These are phyloP conservation scores for Erysiphe neolycopersici DNA, from an alignment of 2,329 filamentous ascomycete species.

Conservation along the genomic window DNA sequence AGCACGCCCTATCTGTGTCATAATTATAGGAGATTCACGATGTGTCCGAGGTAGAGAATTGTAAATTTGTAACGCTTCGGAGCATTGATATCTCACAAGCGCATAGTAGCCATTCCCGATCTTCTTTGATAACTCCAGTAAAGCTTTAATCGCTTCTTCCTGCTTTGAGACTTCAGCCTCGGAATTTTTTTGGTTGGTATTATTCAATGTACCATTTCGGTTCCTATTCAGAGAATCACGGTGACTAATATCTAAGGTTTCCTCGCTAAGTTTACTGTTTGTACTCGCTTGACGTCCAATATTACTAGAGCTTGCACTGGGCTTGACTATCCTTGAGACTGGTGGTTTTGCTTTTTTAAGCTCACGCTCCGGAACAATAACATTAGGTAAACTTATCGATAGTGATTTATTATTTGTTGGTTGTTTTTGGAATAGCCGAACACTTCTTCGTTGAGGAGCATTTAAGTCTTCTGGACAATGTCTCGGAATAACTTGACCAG, in stretches of 20 bases:
- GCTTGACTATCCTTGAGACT: constrained; percentile 35
- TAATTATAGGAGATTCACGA: constrained; percentile 77
- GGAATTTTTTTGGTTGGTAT: constrained; percentile 7
- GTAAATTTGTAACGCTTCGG: constrained; percentile 51
- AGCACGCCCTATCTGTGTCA: constrained; percentile 71
- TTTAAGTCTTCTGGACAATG: constrained; percentile 32
- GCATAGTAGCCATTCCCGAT: constrained; percentile 57
- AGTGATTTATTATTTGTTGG: constrained; percentile 20
- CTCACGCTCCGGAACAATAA: constrained; percentile 40
- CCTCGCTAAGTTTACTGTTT: constrained; percentile 54
- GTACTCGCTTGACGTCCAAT: constrained; percentile 76
- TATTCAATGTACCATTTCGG: constrained; percentile 9
- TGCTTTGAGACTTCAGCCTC: constrained; percentile 31
- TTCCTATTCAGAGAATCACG: constrained; percentile 23
- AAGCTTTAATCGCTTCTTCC: constrained; percentile 47
- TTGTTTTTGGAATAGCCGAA: constrained; percentile 37
- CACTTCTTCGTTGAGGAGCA: constrained; percentile 40
- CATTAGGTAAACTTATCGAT: constrained; percentile 28
- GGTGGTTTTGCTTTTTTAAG: constrained; percentile 64
- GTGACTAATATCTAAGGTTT: constrained; percentile 40
- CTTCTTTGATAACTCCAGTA: constrained; percentile 59
- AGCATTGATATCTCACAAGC: constrained; percentile 52
- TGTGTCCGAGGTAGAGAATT: constrained; percentile 44
- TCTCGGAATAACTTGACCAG: constrained; percentile 41
- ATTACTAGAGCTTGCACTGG: constrained; percentile 37